phyloP scores from a whole-genome alignment of 352 stramenopile species.

The Stramenopiles sp. region DNA sequence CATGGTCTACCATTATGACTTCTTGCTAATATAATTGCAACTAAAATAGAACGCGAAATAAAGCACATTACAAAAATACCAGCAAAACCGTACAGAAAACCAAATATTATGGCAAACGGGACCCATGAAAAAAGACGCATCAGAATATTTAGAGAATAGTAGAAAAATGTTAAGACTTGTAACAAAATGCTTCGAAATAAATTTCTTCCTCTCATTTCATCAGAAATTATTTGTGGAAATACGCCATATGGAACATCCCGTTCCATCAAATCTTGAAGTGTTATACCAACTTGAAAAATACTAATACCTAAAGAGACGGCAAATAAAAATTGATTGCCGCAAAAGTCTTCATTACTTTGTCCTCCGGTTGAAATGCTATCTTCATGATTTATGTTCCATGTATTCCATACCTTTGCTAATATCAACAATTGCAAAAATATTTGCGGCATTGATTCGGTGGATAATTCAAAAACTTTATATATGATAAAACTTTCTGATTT shows the following conservation, averaged over 20 bases:
- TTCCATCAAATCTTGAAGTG: background rate
- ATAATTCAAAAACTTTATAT: background rate
- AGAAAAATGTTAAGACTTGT: background rate
- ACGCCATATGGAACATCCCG: background rate
- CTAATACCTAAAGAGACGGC: background rate
- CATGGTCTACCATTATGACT: too few species aligned
- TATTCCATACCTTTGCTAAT: background rate
- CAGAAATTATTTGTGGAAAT: background rate
- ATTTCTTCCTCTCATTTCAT: background rate
- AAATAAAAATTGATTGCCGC: background rate
- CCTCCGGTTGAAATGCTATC: background rate
- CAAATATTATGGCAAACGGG: background rate
- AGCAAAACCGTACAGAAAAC: background rate
- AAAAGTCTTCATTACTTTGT: too few species aligned
- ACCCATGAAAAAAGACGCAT: background rate
- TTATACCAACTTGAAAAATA: background rate
- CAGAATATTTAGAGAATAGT: background rate
- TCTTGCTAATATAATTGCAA: too few species aligned
- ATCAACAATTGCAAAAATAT: background rate
- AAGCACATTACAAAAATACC: too few species aligned
- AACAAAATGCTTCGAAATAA: background rate
- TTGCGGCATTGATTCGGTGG: background rate
- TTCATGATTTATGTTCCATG: background rate
- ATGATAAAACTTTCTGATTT: constrained; percentile 4
- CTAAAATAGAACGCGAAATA: too few species aligned